Evolutionary conservation across 2,329 filamentous ascomycete genomes (phyloP), one percentile per base, ranked within the genome.

Genomic region (Fusarium pseudograminearum): DNA sequence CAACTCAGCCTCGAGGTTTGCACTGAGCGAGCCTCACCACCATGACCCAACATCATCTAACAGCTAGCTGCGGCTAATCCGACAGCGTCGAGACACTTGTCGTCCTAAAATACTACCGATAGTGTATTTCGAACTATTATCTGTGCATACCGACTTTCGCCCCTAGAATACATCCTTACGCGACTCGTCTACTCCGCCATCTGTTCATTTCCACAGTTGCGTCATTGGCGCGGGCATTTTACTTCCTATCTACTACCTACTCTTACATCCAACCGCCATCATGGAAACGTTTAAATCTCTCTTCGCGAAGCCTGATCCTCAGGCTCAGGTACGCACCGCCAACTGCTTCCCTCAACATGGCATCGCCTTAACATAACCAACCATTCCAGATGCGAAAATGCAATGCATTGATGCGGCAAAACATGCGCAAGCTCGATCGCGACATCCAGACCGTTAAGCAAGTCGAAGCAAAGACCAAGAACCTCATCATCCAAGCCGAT

Each of bases 391-490:
- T 96, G 82, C 91, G 94, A 69, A 98, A 98, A 90, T 98, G 95
- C 82, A 97, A 98, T 80, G 85, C 89, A 66, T 88, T 98, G 67
- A 91, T 99, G 75, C 93, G 95, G 65, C 84, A 90, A 78, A 98
- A 98, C 81, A 91, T 93, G 67, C 94, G 96, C 77, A 95, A 97
- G 78, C 88, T 99, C 75, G 96, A 99, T 80, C 94, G 96, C 78
- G 94, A 98, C 81, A 95, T 99, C 78, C 82, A 86, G 56, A 85
- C 90, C 70, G 88, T 96, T 71, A 94, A 93, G 80, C 84, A 88
- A 59, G 90, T 93, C 71, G 95, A 99, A 79, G 82, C 82, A 76
- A 97, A 96, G 81, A 94, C 94, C 68, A 94, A 93, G 77, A 91
- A 88, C 79, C 89, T 93, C 72, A 98, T 98, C 80, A 79, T 97